These are phyloP conservation scores for Aspergillus campestris DNA, from an alignment of 495 filamentous ascomycete species.

Conservation along the genomic window DNA sequence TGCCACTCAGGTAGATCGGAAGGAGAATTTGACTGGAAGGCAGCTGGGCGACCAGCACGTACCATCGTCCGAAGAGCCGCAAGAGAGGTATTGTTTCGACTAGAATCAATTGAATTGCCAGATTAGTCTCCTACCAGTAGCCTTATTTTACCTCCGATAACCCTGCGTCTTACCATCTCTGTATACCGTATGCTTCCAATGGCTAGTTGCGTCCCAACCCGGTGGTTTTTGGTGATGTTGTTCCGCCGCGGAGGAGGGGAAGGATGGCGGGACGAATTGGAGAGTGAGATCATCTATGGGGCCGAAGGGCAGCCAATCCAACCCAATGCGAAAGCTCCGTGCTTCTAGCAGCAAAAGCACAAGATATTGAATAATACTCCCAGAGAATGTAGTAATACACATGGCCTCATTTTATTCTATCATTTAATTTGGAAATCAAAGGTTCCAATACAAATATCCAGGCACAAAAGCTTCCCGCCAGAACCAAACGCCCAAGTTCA, in stretches of 20 bases:
- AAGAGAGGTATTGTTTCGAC: conserved; percentile 97
- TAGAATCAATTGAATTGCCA: conserved; percentile 24
- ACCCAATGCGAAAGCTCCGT: neutral
- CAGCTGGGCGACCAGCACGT: conserved; percentile 8
- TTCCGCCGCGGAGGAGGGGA: neutral
- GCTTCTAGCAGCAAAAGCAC: neutral
- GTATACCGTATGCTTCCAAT: too few relatives aligned
- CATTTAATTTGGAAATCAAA: too few relatives aligned
- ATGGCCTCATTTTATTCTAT: too few relatives aligned
- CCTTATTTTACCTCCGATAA: neutral
- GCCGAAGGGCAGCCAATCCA: neutral
- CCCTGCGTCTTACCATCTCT: neutral
- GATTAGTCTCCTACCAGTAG: neutral
- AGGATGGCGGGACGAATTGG: neutral
- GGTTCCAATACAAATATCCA: conserved; percentile 1
- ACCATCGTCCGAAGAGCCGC: conserved; percentile 85
- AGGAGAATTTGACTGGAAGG: too few relatives aligned
- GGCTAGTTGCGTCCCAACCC: too few relatives aligned
- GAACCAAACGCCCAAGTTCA: conserved; percentile 37
- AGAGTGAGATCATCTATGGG: conserved; percentile 1
- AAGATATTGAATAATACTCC: neutral
- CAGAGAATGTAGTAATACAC: too few relatives aligned
- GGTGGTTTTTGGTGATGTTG: too few relatives aligned
- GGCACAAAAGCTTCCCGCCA: conserved; percentile 12
- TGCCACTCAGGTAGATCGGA: too few relatives aligned